Conservation (phyloP, 1,139 yeast genomes). For the Entelexis sorbosivorans region DNA sequence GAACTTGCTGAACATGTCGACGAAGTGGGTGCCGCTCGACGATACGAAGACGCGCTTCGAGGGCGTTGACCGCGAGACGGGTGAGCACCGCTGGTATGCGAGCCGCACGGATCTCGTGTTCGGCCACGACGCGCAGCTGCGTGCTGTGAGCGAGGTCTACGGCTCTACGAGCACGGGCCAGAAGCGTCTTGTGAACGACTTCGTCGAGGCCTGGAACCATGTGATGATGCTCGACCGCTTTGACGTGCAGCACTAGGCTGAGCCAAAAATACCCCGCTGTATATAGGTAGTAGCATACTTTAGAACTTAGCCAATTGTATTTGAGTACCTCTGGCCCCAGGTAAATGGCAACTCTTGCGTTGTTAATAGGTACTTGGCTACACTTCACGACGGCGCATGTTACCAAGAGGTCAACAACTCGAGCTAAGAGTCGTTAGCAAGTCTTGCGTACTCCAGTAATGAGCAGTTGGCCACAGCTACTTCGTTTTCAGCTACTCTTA, state of each 20-base stretch:
- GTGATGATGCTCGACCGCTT: constrained; percentile 21
- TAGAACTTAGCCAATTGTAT: too few species aligned
- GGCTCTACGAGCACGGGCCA: constrained; percentile 13
- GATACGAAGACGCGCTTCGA: constrained; percentile 19
- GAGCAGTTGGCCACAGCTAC: too few species aligned
- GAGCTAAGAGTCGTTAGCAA: too few species aligned
- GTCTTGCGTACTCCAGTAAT: too few species aligned
- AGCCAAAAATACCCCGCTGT: neutral
- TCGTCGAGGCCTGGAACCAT: constrained; percentile 19
- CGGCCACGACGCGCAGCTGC: constrained; percentile 19
- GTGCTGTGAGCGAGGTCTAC: constrained; percentile 20
- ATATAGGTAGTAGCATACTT: neutral
- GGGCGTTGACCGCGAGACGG: constrained; percentile 18
- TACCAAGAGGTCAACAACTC: too few species aligned
- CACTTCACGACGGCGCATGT: too few species aligned
- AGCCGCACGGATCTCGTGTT: constrained; percentile 17
- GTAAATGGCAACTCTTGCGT: too few species aligned
- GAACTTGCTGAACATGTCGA: constrained; percentile 17
- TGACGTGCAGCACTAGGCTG: constrained; percentile 11
- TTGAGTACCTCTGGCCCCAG: too few species aligned
- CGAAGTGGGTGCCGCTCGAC: constrained; percentile 18
- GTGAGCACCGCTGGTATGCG: constrained; percentile 19
- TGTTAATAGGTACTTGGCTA: too few species aligned
- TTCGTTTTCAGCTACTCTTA: too few species aligned
- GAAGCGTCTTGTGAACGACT: constrained; percentile 17